Percentiles rank a stretch among this genome's conserved stretches.
Evolutionary conservation across 177 flowering plant genomes (phyloP).

Genomic region (Vitis hybrid): DNA sequence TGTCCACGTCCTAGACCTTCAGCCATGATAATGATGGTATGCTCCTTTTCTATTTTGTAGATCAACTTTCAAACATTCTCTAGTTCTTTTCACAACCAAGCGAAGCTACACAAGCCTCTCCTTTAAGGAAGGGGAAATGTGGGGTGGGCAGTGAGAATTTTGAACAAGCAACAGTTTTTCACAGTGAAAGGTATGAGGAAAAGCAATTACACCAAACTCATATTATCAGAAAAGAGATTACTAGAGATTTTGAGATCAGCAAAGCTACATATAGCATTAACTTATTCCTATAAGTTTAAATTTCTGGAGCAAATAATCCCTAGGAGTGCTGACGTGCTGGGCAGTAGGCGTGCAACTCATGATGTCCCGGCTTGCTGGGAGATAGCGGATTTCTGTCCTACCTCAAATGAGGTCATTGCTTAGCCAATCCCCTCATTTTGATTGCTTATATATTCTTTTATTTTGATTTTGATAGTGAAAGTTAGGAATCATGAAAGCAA

Average conservation of each 20-base stretch:
- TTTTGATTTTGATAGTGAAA: not conserved
- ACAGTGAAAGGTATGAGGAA: too few species aligned
- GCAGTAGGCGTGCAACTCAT: not conserved
- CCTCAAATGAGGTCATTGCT: constrained; percentile 10
- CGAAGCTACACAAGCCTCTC: not conserved
- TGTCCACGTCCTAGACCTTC: not conserved
- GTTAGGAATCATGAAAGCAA: constrained; percentile 6
- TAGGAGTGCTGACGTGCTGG: not conserved
- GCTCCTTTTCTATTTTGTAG: not conserved
- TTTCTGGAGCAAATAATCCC: not conserved
- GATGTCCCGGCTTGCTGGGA: not conserved
- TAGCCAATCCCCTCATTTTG: not conserved
- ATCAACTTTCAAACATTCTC: constrained; percentile 8
- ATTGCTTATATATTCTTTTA: not conserved
- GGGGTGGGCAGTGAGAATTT: too few species aligned
- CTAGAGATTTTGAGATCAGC: too few species aligned
- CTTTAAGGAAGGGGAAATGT: not conserved
- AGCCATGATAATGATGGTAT: constrained; percentile 3
- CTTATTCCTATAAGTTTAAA: not conserved
- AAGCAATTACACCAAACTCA: too few species aligned
- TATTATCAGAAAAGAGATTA: too few species aligned
- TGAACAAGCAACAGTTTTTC: too few species aligned
- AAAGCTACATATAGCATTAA: not conserved
- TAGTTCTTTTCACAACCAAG: not conserved
- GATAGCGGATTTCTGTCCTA: not conserved